phyloP scores from a whole-genome alignment of 2,329 filamentous ascomycete species.

The Triangularia setosa region DNA sequence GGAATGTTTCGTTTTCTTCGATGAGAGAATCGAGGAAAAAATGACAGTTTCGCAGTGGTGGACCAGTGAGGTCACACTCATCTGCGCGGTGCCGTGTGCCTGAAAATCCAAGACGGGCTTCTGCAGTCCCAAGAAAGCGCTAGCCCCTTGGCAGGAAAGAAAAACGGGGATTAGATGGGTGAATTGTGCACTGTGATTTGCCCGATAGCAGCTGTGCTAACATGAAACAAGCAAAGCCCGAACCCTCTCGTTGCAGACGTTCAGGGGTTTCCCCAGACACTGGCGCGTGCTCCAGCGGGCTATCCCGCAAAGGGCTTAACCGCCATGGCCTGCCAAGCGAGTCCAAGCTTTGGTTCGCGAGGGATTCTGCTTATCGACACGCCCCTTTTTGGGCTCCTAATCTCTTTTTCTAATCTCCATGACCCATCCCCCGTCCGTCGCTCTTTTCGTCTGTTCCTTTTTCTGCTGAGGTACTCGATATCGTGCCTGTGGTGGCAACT shows the following conservation, averaged over 20 bases:
- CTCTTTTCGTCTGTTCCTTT: constrained; percentile 6
- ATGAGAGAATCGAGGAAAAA: background rate
- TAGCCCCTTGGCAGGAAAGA: background rate
- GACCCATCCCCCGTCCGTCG: background rate
- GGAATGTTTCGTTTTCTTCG: background rate
- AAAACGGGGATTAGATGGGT: background rate
- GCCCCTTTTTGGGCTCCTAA: constrained; percentile 18
- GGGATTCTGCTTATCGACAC: background rate
- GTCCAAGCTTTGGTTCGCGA: background rate
- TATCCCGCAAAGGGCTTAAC: constrained; percentile 18
- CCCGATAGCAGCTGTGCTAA: background rate
- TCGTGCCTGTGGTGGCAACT: constrained; percentile 3
- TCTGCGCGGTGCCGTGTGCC: background rate
- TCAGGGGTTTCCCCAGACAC: constrained; percentile 13
- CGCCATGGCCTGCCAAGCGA: background rate
- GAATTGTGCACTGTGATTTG: background rate
- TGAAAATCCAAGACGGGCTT: background rate
- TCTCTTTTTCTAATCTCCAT: background rate
- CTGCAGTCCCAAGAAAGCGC: background rate
- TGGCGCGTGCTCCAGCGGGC: constrained; percentile 21
- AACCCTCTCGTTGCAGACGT: too few species aligned
- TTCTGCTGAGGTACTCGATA: background rate
- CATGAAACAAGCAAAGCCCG: constrained; percentile 1
- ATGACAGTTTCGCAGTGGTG: background rate
- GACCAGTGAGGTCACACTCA: background rate